Conservation (phyloP, 2,329 filamentous ascomycete species). For the Talaromyces sp. region DNA sequence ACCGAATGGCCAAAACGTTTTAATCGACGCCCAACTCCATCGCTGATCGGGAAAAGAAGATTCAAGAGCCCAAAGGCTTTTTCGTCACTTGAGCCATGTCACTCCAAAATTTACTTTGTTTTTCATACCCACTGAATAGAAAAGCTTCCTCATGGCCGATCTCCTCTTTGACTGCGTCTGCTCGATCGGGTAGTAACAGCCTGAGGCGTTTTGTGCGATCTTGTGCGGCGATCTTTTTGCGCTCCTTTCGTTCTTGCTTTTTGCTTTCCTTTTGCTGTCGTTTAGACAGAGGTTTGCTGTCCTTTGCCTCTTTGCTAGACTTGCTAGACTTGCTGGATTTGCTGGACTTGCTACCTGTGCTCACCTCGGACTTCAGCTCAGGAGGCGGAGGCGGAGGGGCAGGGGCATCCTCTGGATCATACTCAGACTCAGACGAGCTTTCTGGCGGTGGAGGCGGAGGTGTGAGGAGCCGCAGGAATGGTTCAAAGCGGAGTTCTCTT, state of each 20-base stretch:
- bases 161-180: background rate
- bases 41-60: background rate
- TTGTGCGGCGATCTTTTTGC: background rate
- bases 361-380: background rate
- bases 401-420: conserved; percentile 16
- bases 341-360: background rate
- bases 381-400: conserved; percentile 11
- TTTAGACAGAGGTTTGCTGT: background rate
- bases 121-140: background rate
- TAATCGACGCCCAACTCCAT: background rate
- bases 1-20: background rate
- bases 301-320: conserved; percentile 1
- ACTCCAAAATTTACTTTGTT: background rate
- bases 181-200: background rate
- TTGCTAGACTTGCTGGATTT: background rate
- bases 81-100: background rate
- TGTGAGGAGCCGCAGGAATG: conserved; percentile 17
- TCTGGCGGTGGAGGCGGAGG: conserved; percentile 23
- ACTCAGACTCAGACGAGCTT: conserved; percentile 14
- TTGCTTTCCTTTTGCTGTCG: conserved; percentile 1
- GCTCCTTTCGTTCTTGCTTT: conserved; percentile 4
- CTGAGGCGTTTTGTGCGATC: background rate
- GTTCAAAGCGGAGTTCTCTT: conserved; percentile 31
- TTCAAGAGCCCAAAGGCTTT: background rate
- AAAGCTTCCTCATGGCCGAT: background rate